phyloP scores from a whole-genome alignment of 192 early-diverging fungal genomes.

The Spinellus fusiger region DNA sequence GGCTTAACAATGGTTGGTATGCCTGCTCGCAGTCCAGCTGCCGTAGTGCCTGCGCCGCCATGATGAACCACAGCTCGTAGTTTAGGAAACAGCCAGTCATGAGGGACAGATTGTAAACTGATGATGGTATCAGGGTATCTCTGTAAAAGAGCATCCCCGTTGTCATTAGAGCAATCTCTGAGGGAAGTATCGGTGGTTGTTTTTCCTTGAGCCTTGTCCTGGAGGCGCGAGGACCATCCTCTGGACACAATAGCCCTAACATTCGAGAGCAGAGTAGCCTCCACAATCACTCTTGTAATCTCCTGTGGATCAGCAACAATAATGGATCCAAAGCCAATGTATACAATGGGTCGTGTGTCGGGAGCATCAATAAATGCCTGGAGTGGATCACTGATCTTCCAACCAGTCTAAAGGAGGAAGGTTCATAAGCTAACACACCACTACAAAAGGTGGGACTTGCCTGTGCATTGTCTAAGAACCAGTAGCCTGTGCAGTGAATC shows the following conservation, averaged over 20 bases:
- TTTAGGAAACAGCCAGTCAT: slow-evolving; percentile 73
- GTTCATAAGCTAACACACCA: too few relatives aligned
- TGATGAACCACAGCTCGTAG: slow-evolving; percentile 67
- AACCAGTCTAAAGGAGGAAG: too few relatives aligned
- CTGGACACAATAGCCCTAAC: slow-evolving; percentile 66
- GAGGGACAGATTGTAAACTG: slow-evolving; percentile 57
- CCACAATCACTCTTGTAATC: slow-evolving; percentile 54
- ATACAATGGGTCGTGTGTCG: slow-evolving; percentile 44
- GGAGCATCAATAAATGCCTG: slow-evolving; percentile 47
- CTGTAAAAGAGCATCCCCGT: slow-evolving; percentile 9
- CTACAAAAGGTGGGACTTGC: neutral
- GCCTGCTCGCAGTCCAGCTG: slow-evolving; percentile 69
- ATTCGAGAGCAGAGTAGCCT: slow-evolving; percentile 53
- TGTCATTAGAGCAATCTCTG: neutral
- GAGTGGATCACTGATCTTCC: slow-evolving; percentile 48
- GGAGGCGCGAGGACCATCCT: slow-evolving; percentile 62
- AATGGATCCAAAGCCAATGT: slow-evolving; percentile 79
- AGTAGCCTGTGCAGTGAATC: slow-evolving; percentile 67
- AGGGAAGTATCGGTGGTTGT: slow-evolving; percentile 11
- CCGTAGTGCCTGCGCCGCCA: slow-evolving; percentile 72
- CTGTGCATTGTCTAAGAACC: slow-evolving; percentile 64
- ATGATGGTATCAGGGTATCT: slow-evolving; percentile 46
- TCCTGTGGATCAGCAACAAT: slow-evolving; percentile 63
- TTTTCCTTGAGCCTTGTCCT: slow-evolving; percentile 21
- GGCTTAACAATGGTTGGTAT: slow-evolving; percentile 67